A percentile compares a stretch with the other conserved stretches of the same genome.
Conservation (phyloP, 2,329 filamentous ascomycete genomes). For the Colletotrichum navitas region DNA sequence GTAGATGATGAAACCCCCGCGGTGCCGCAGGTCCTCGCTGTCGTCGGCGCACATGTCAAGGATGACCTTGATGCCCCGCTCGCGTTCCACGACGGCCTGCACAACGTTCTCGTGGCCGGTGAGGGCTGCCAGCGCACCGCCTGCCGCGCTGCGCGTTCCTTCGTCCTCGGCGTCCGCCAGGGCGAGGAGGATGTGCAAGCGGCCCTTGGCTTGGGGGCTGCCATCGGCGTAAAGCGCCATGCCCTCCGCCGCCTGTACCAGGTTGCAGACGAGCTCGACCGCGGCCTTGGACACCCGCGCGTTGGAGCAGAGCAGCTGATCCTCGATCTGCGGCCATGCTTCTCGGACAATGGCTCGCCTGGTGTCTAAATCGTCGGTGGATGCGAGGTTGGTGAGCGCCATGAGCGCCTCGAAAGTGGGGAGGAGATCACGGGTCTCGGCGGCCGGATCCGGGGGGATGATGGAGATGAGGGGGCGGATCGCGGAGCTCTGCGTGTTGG, state of each 20-base stretch:
- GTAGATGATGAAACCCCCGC: conserved; percentile 80
- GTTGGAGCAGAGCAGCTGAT: conserved; percentile 84
- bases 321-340: conserved; percentile 83
- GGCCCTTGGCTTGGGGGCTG: conserved; percentile 74
- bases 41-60: conserved; percentile 83
- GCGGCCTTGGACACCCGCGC: conserved; percentile 82
- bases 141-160: conserved; percentile 84
- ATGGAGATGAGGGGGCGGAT: conserved; percentile 85
- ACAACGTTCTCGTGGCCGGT: conserved; percentile 83
- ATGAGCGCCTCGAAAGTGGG: conserved; percentile 92
- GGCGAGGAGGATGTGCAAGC: conserved; percentile 87
- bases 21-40: conserved; percentile 74
- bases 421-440: conserved; percentile 80
- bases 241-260: conserved; percentile 78
- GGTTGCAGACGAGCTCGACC: conserved; percentile 91
- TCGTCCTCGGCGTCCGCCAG: conserved; percentile 88
- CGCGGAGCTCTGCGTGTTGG: conserved; percentile 81
- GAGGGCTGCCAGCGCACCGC: conserved; percentile 88
- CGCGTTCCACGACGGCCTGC: conserved; percentile 75
- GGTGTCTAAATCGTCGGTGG: conserved; percentile 75
- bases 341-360: conserved; percentile 78
- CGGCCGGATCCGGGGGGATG: conserved; percentile 72
- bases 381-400: conserved; percentile 93
- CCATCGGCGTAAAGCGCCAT: conserved; percentile 77
- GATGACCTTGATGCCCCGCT: conserved; percentile 81